Evolutionary conservation across 73 alveolate species (phyloP), one percentile per base, ranked within the genome.

Genomic region (Strombidium stylifer): DNA sequence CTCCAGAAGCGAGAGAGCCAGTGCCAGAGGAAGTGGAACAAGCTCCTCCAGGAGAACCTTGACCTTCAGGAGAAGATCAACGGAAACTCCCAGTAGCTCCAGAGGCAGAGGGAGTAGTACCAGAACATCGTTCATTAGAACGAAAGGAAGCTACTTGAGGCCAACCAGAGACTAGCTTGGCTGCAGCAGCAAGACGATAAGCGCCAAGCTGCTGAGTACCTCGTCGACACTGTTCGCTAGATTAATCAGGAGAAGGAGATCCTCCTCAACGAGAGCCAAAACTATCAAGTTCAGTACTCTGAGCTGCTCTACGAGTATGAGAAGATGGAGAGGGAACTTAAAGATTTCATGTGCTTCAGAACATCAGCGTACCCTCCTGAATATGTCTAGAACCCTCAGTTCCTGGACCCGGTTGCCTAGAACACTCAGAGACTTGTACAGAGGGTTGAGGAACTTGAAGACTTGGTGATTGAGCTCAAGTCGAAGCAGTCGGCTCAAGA

Each of bases 381-480:
- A n/a, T 41, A 14, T 6, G 48, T 36, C 19, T 6, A 46, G 44
- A 14, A 18, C 14, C 27, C 27, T 5, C 4, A 42, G 4, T 3
- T 14, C 23, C 10, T 42, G 23, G 54, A 64, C 31, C 30, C 58
- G 10, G 5, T 4, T 8, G n/a, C 18, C 8, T 18, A 44, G 32
- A 46, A 28, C 30, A 16, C 41, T n/a, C 24, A 24, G 4, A 64
- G 36, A n/a, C 65, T 64, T 3, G 8, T 64, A n/a, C 32, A 30
- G 45, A 64, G 65, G 31, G 45, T 64, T 28, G 78, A 64, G 54
- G 78, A 64, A 35, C 55, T 64, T n/a, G 78, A 64, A 46, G 78
- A 64, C 27, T 40, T 64, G 23, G 30, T 64, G 4, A 21, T 37
- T 15, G 78, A 64, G 24, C 10, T 64, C 12, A 64, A 64, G 31